These are phyloP conservation scores for Ceratobasidium sp. DNA, from an alignment of 1,284 basidiomycete species.

Conservation along the genomic window DNA sequence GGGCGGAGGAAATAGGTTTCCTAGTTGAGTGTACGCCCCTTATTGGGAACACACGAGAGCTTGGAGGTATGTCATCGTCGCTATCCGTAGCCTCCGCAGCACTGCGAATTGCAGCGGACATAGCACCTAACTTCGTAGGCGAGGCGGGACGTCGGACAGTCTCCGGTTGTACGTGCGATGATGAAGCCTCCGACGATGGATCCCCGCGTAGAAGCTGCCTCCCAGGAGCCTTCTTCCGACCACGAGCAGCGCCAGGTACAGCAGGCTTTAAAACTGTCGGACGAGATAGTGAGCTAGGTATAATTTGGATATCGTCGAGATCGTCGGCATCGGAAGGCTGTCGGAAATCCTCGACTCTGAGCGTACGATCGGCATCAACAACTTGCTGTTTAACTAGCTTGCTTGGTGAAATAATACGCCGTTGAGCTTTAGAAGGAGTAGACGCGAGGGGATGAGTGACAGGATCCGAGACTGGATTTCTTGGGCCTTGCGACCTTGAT, in stretches of 20 bases:
- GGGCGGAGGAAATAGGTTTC: slow-evolving; percentile 9
- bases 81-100: neutral
- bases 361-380: slow-evolving; percentile 31
- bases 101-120: neutral
- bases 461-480: neutral
- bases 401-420: slow-evolving; percentile 14
- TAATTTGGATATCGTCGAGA: neutral
- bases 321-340: slow-evolving; percentile 10
- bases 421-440: slow-evolving; percentile 31
- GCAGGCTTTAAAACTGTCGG: slow-evolving; percentile 19
- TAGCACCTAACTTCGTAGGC: too few relatives aligned
- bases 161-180: neutral
- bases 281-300: slow-evolving; percentile 13
- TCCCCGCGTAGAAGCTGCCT: slow-evolving; percentile 30
- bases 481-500: slow-evolving; percentile 4
- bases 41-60: slow-evolving; percentile 15
- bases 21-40: slow-evolving; percentile 7
- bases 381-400: neutral
- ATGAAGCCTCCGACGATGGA: neutral
- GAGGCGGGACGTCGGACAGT: neutral
- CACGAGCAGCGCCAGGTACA: slow-evolving; percentile 41
- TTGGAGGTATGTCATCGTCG: slow-evolving; percentile 30
- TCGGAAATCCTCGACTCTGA: slow-evolving; percentile 1
- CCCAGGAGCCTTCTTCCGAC: slow-evolving; percentile 37
- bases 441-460: slow-evolving; percentile 3